These are phyloP conservation scores for Paramecium primaurelia DNA, from an alignment of 73 alveolate species.

Conservation along the genomic window DNA sequence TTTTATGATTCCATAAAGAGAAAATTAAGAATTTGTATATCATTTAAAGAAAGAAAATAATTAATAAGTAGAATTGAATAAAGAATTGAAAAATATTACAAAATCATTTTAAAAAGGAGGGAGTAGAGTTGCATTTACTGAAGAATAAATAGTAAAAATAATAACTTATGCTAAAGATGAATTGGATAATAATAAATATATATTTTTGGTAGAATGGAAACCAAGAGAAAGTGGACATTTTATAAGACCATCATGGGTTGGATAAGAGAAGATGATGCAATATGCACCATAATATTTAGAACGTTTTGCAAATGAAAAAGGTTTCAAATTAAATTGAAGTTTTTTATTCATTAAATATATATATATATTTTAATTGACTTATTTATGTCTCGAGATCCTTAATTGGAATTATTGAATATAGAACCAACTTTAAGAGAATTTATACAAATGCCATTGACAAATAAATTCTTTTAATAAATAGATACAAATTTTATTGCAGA, in stretches of 20 bases:
- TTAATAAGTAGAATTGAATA: background rate
- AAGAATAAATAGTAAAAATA: background rate
- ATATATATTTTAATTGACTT: background rate
- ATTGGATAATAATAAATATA: background rate
- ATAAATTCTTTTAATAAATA: background rate
- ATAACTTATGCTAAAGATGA: background rate
- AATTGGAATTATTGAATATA: background rate
- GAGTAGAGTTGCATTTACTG: slow-evolving; percentile 12
- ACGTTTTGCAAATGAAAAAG: background rate
- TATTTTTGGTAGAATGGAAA: background rate
- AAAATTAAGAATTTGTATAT: background rate
- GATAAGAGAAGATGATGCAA: background rate
- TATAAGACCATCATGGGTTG: background rate
- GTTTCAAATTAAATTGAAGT: background rate
- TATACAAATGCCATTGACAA: background rate
- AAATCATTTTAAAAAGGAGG: background rate
- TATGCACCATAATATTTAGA: background rate
- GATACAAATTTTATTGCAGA: background rate
- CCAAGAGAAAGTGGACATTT: background rate
- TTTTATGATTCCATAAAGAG: background rate
- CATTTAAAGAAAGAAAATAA: background rate
- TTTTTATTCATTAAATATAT: background rate
- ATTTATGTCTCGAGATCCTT: background rate
- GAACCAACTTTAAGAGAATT: background rate
- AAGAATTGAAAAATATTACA: background rate